Evolutionary conservation across 202 grass and related monocot species (phyloP).

Genomic region (Setaria italica): DNA sequence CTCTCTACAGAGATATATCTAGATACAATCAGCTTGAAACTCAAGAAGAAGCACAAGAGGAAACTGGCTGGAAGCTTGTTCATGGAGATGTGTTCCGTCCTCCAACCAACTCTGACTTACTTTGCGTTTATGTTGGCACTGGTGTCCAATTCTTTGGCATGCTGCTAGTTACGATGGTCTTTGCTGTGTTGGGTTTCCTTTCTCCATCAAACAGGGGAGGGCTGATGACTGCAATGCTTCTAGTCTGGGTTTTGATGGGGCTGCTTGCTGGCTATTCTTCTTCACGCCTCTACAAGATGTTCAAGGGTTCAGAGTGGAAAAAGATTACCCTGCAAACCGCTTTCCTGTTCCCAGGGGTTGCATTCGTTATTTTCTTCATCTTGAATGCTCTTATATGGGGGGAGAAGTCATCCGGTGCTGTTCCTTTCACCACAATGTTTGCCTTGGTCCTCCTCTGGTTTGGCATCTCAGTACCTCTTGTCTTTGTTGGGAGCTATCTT

Average conservation of each 20-base stretch:
- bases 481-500: slow-evolving; percentile 73
- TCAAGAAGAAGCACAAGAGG: slow-evolving; percentile 77
- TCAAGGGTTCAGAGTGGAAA: slow-evolving; percentile 86
- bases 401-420: slow-evolving; percentile 76
- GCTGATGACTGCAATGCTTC: slow-evolving; percentile 79
- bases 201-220: slow-evolving; percentile 79
- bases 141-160: slow-evolving; percentile 80
- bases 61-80: slow-evolving; percentile 86
- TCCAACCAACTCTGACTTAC: slow-evolving; percentile 68
- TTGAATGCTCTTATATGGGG: slow-evolving; percentile 84
- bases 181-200: slow-evolving; percentile 74
- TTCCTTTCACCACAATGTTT: slow-evolving; percentile 87
- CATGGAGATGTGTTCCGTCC: slow-evolving; percentile 82
- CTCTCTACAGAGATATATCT: slow-evolving; percentile 75
- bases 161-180: slow-evolving; percentile 75
- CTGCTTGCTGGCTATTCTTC: slow-evolving; percentile 79
- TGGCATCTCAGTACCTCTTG: slow-evolving; percentile 76
- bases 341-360: slow-evolving; percentile 66
- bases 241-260: slow-evolving; percentile 82
- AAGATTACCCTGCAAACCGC: slow-evolving; percentile 67
- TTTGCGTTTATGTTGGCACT: slow-evolving; percentile 74
- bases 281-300: slow-evolving; percentile 80
- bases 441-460: slow-evolving; percentile 80
- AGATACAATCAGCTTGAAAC: slow-evolving; percentile 82
- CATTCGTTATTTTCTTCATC: slow-evolving; percentile 73